These are phyloP conservation scores for Rhodotorula babjevae DNA, from an alignment of 768 basidiomycete genomes.

Conservation along the genomic window DNA sequence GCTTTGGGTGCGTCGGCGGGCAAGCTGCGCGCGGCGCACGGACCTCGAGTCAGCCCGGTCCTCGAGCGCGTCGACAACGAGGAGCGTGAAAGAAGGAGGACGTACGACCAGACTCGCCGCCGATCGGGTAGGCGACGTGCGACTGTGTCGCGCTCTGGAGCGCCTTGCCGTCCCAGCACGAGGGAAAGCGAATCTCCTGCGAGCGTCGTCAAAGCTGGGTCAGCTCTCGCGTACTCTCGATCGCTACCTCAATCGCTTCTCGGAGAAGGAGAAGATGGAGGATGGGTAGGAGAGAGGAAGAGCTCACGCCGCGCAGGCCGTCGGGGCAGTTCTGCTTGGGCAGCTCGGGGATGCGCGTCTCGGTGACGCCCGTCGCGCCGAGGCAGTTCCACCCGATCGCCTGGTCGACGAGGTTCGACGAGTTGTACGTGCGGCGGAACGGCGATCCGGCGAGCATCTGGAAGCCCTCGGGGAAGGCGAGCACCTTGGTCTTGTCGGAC, in stretches of 20 bases:
- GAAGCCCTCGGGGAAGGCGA: slow-evolving; percentile 48
- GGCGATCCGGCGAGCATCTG: slow-evolving; percentile 49
- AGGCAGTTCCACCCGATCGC: slow-evolving; percentile 43
- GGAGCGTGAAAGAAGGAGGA: not conserved
- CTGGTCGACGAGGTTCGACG: slow-evolving; percentile 41
- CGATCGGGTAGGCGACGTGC: slow-evolving; percentile 47
- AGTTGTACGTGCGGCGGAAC: slow-evolving; percentile 45
- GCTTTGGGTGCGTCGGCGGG: slow-evolving; percentile 21
- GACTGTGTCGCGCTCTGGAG: slow-evolving; percentile 46
- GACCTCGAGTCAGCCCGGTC: not conserved
- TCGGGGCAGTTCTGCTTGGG: slow-evolving; percentile 45
- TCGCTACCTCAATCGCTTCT: no score
- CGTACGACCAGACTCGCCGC: not conserved
- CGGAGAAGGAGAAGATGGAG: no score
- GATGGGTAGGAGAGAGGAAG: no score
- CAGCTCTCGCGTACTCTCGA: no score
- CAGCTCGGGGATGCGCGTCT: not conserved
- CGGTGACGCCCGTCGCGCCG: slow-evolving; percentile 12
- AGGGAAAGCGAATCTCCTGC: slow-evolving; percentile 12
- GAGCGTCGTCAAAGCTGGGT: not conserved
- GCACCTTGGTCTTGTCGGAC: slow-evolving; percentile 43
- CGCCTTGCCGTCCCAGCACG: slow-evolving; percentile 49
- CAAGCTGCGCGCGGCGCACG: slow-evolving; percentile 6
- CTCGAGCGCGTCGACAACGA: not conserved
- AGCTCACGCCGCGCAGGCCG: slow-evolving; percentile 48